These are phyloP conservation scores for Phytophthora tentaculata DNA, from an alignment of 352 stramenopile genomes.

Conservation along the genomic window DNA sequence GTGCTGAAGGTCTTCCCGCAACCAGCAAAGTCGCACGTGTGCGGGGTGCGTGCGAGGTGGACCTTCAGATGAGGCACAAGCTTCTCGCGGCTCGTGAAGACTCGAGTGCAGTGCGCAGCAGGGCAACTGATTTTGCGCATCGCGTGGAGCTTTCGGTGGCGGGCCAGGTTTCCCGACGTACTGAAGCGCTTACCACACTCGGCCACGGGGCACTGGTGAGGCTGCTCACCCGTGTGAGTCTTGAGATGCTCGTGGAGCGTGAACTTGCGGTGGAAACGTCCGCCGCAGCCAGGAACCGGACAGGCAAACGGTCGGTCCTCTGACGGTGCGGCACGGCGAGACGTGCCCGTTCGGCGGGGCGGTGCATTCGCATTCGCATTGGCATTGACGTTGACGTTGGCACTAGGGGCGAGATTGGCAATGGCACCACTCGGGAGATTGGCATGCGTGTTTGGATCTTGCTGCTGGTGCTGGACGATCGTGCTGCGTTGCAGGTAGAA, in stretches of 20 bases:
- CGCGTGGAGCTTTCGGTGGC: slow-evolving; percentile 57
- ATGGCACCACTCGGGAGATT: slow-evolving; percentile 37
- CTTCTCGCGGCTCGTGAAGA: slow-evolving; percentile 58
- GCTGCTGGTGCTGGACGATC: slow-evolving; percentile 15
- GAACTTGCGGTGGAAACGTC: slow-evolving; percentile 78
- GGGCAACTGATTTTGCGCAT: slow-evolving; percentile 54
- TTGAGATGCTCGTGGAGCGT: slow-evolving; percentile 83
- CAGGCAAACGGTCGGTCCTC: slow-evolving; percentile 43
- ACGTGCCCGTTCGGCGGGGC: slow-evolving; percentile 16
- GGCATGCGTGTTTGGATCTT: slow-evolving; percentile 30
- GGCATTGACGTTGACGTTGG: slow-evolving; percentile 28
- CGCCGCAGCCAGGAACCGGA: slow-evolving; percentile 48
- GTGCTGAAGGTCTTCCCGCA: slow-evolving; percentile 74
- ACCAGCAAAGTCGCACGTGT: slow-evolving; percentile 57
- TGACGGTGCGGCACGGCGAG: slow-evolving; percentile 40
- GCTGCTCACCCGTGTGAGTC: slow-evolving; percentile 85
- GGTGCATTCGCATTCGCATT: slow-evolving; percentile 11
- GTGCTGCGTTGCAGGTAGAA: slow-evolving; percentile 47
- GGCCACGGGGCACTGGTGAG: slow-evolving; percentile 63
- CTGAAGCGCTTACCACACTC: slow-evolving; percentile 70
- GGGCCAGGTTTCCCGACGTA: slow-evolving; percentile 64
- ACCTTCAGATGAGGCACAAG: slow-evolving; percentile 56
- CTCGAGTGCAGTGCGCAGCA: slow-evolving; percentile 44
- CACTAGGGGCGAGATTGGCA: slow-evolving; percentile 35
- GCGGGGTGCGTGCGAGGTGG: slow-evolving; percentile 53